Base-by-base conservation (phyloP, 2,329 filamentous ascomycete species). In the Neonectria hederae region DNA sequence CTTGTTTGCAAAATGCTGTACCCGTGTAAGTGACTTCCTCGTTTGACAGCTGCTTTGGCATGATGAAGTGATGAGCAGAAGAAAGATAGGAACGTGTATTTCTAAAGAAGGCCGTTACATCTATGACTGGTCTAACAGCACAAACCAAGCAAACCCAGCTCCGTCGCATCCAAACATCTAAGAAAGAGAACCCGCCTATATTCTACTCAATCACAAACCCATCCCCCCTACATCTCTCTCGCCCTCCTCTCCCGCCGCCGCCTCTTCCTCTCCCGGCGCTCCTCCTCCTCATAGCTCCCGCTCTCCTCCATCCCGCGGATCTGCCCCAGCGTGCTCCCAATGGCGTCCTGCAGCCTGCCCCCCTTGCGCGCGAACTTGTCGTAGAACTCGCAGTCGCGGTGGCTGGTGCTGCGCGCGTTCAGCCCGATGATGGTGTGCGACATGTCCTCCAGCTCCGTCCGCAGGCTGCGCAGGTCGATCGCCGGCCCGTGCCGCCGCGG, bases 371-470 rank as follows among this genome's bases (percentile, higher is more conserved):
- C 71, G 48, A 73, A 73, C 32, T 67, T 63, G 35, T 74, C 70
- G 30, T 73, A 73, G 35, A 73, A 73, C 57, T 73, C 68, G 5
- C 71, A 74, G 49, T 73, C 71, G 7, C 65, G 52, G 24, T 73
- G 71, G 14, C 63, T 58, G 5, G 71, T 59, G 11, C 69, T 71
- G 2, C 71, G 48, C 7, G 70, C 62, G 30, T 72, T 74, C 6
- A 73, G 45, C 8, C 62, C 63, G 49, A 74, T 74, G 59, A 73
- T 72, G 17, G 71, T 73, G 61, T 70, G 71, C 3, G 71, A 73
- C 71, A 73, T 73, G 51, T 63, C 65, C 35, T 73, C 71, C 19
- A 73, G 62, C 28, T 73, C 71, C n/a, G 68, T 65, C 57, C 60
- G 66, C 42, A 73, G 69, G 4, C 59, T 66, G 55, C 64, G 70